These are phyloP conservation scores for Casuarina glauca DNA, from an alignment of 306 rosid genomes.

Conservation along the genomic window DNA sequence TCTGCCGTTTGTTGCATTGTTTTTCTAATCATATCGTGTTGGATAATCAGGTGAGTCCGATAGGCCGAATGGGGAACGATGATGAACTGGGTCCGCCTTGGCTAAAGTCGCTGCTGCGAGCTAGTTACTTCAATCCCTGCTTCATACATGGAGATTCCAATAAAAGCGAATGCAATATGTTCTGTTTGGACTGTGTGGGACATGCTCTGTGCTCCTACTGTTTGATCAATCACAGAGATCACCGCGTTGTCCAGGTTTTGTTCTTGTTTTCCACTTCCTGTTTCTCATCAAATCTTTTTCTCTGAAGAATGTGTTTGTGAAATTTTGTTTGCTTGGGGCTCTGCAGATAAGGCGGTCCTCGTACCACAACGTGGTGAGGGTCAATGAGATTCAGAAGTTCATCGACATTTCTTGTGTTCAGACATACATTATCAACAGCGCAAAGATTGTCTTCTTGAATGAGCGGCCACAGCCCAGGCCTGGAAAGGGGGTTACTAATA, in stretches of 20 bases:
- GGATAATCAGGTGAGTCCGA: constrained; percentile 38
- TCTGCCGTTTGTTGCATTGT: neutral
- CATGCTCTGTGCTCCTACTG: constrained; percentile 44
- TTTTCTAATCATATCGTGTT: neutral
- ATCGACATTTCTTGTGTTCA: constrained; percentile 46
- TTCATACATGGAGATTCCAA: constrained; percentile 34
- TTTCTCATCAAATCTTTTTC: neutral
- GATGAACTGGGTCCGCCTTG: constrained; percentile 34
- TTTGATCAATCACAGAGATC: constrained; percentile 37
- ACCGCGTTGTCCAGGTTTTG: constrained; percentile 43
- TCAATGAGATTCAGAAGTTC: constrained; percentile 49
- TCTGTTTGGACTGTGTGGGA: constrained; percentile 48
- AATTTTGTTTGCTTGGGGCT: neutral
- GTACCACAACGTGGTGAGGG: constrained; percentile 55
- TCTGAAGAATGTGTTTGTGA: neutral
- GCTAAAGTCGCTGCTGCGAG: constrained; percentile 43
- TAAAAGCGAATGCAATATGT: constrained; percentile 51
- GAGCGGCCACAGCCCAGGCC: constrained; percentile 55
- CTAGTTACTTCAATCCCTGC: constrained; percentile 37
- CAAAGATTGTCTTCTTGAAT: constrained; percentile 49
- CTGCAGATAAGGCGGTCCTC: constrained; percentile 50
- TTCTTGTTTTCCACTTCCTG: neutral
- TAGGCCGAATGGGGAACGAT: constrained; percentile 19
- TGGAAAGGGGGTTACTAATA: constrained; percentile 51
- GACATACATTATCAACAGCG: constrained; percentile 52